A percentile compares a stretch with the other conserved stretches of the same genome.
Conservation (phyloP, 495 filamentous ascomycete genomes). For the Penicillium dipodomyicola region DNA sequence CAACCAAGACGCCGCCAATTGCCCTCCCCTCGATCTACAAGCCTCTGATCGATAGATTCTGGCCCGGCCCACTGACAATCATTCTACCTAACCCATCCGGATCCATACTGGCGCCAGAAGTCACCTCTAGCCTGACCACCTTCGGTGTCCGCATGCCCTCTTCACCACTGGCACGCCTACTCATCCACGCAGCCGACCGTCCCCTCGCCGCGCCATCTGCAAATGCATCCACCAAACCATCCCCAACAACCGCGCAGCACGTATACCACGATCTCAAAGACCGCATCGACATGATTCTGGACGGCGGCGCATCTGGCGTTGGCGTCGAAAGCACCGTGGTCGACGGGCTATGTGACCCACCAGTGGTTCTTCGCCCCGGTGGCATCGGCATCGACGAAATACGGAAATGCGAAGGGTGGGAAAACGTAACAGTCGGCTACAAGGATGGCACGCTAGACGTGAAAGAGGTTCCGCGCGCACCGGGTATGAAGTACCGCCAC, state of each 20-base stretch:
- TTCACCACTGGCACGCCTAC: slow-evolving; percentile 74
- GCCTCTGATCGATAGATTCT: slow-evolving; percentile 77
- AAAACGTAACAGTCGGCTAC: slow-evolving; percentile 70
- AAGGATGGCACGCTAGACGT: slow-evolving; percentile 54
- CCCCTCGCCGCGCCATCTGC: slow-evolving; percentile 94
- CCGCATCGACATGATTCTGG: slow-evolving; percentile 83
- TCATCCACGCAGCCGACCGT: slow-evolving; percentile 71
- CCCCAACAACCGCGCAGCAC: slow-evolving; percentile 84
- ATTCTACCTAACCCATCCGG: slow-evolving; percentile 72
- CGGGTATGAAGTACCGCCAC: slow-evolving; percentile 99
- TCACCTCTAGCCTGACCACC: slow-evolving; percentile 76
- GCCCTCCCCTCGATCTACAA: slow-evolving; percentile 78
- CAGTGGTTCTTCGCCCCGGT: slow-evolving; percentile 79
- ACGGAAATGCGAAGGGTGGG: slow-evolving; percentile 73
- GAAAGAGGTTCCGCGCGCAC: slow-evolving; percentile 67
- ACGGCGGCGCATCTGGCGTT: slow-evolving; percentile 80
- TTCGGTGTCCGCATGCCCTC: slow-evolving; percentile 91
- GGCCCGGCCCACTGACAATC: slow-evolving; percentile 94
- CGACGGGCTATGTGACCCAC: slow-evolving; percentile 78
- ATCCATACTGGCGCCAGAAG: slow-evolving; percentile 75
- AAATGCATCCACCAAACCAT: slow-evolving; percentile 89
- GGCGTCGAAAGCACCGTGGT: slow-evolving; percentile 98
- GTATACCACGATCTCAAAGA: slow-evolving; percentile 81
- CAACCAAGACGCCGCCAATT: slow-evolving; percentile 32
- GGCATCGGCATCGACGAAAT: slow-evolving; percentile 88